Percentiles rank a stretch among this genome's conserved stretches.
Evolutionary conservation across 202 grass and related monocot species (phyloP).

Genomic region (Bolboschoenoplectus hybrid): DNA sequence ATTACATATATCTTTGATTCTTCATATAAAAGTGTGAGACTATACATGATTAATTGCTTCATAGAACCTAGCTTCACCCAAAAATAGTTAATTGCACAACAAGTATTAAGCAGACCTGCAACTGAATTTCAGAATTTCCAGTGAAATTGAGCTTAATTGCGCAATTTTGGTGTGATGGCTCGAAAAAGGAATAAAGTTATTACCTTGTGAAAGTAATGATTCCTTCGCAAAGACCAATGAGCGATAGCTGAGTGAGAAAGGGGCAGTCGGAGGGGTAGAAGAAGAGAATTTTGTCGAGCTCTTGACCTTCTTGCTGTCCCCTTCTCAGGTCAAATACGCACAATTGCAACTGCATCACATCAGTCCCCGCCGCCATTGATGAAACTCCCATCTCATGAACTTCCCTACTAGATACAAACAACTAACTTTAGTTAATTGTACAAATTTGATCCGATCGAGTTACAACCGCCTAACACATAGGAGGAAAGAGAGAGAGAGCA

Average conservation of each 20-base stretch:
- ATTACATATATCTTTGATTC: not conserved
- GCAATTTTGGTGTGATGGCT: not conserved
- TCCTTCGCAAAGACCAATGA: slow-evolving; percentile 90
- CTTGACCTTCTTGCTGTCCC: slow-evolving; percentile 90
- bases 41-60: slow-evolving; percentile 1
- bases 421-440: slow-evolving; percentile 16
- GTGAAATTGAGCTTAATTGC: not conserved
- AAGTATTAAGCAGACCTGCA: not conserved
- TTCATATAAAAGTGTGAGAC: not conserved
- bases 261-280: slow-evolving; percentile 87
- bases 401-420: not conserved
- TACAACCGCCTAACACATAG: not conserved
- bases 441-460: not conserved
- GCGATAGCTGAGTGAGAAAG: slow-evolving; percentile 83
- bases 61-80: not conserved
- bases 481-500: not conserved
- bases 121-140: not conserved
- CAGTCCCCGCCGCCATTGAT: slow-evolving; percentile 47
- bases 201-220: slow-evolving; percentile 96
- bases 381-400: slow-evolving; percentile 53
- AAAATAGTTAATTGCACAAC: not conserved
- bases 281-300: slow-evolving; percentile 97
- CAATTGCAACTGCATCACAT: slow-evolving; percentile 76
- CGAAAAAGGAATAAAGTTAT: not conserved
- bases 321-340: slow-evolving; percentile 89